Conservation (phyloP, 768 basidiomycete species). For the Suillus spraguei region DNA sequence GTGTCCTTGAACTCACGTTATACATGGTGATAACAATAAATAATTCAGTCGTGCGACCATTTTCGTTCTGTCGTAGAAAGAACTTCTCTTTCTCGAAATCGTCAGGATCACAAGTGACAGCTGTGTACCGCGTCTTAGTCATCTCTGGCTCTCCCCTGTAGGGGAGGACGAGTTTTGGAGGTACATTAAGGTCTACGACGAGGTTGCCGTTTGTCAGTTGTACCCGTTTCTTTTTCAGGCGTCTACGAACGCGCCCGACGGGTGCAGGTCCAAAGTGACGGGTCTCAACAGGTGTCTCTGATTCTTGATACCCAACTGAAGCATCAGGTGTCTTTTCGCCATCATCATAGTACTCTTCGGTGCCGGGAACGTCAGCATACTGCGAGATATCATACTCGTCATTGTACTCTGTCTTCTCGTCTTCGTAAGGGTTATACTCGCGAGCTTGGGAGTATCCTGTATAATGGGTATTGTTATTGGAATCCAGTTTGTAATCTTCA, state of each 20-base stretch:
- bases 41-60: conserved; percentile 80
- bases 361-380: conserved; percentile 28
- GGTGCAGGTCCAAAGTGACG: conserved; percentile 91
- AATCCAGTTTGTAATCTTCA: conserved; percentile 66
- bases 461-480: conserved; percentile 58
- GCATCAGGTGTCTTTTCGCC: conserved; percentile 29
- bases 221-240: conserved; percentile 82
- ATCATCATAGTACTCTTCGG: conserved; percentile 21
- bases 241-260: conserved; percentile 70
- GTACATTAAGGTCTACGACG: conserved; percentile 82
- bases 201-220: conserved; percentile 87
- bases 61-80: conserved; percentile 82
- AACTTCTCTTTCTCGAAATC: conserved; percentile 86
- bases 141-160: conserved; percentile 73
- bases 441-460: conserved; percentile 40
- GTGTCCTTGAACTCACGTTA: conserved; percentile 64
- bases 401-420: conserved; percentile 27
- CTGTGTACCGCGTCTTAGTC: conserved; percentile 76
- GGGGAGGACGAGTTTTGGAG: conserved; percentile 80
- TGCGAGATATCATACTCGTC: conserved; percentile 36
- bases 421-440: conserved; percentile 14
- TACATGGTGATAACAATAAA: conserved; percentile 98
- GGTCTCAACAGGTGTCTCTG: conserved; percentile 62
- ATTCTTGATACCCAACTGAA: conserved; percentile 37
- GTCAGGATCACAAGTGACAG: conserved; percentile 93